Percentiles rank a stretch among this genome's conserved stretches.
Evolutionary conservation across 2,329 filamentous ascomycete genomes (phyloP).

Genomic region (Paraconiothyrium sp.): DNA sequence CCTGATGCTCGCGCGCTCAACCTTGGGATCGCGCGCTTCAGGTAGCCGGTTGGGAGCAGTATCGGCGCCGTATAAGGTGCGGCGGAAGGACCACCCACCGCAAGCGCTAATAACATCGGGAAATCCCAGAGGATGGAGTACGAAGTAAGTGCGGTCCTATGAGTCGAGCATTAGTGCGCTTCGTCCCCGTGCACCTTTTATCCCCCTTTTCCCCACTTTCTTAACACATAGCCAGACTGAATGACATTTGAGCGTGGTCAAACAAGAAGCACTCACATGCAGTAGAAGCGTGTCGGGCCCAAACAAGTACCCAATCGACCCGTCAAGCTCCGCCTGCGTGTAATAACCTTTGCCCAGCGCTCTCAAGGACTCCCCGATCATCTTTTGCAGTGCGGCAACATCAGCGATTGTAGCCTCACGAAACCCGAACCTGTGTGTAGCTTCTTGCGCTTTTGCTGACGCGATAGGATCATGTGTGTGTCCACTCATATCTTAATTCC

Average conservation of each 20-base stretch:
- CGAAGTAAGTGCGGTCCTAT: constrained; percentile 43
- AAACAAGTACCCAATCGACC: constrained; percentile 49
- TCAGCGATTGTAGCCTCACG: constrained; percentile 40
- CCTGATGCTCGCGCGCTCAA: constrained; percentile 44
- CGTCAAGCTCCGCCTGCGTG: constrained; percentile 45
- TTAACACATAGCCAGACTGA: not conserved
- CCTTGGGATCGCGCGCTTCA: constrained; percentile 37
- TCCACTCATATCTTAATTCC: not conserved
- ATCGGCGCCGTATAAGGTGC: constrained; percentile 47
- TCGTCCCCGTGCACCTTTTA: not conserved
- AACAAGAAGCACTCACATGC: constrained; percentile 21
- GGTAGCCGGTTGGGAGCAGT: constrained; percentile 42
- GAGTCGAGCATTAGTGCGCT: not conserved
- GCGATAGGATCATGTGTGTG: constrained; percentile 39
- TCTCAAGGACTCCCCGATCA: constrained; percentile 42
- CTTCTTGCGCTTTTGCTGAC: constrained; percentile 45
- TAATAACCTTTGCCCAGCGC: constrained; percentile 40
- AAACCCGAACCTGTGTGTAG: constrained; percentile 41
- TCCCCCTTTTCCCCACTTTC: not conserved
- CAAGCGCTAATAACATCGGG: constrained; percentile 43
- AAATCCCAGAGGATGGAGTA: constrained; percentile 35
- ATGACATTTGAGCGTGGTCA: not conserved
- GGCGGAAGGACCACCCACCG: constrained; percentile 49
- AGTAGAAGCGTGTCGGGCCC: constrained; percentile 48
- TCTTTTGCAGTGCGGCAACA: constrained; percentile 40